Percentiles rank a stretch among this genome's conserved stretches.
Conservation (phyloP, 768 basidiomycete genomes). For the Tricholoma flavovirens region DNA sequence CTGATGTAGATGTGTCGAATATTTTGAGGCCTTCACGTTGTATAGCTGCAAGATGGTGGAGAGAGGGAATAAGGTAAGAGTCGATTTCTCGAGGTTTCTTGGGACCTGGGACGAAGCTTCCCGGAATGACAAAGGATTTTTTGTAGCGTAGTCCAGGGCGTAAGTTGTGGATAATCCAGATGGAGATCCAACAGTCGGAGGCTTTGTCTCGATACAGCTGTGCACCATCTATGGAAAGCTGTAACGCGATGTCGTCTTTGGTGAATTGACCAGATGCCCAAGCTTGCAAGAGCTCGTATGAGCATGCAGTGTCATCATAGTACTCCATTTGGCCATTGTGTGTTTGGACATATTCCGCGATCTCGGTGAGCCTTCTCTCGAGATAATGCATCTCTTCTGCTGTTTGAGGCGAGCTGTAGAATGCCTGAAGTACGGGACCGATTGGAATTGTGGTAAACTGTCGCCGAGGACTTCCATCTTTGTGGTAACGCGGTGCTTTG, state of each 20-base stretch:
- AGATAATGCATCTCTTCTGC: background rate
- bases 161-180: constrained; percentile 1
- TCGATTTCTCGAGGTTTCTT: constrained; percentile 5
- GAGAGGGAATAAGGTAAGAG: constrained; percentile 13
- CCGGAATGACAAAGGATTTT: constrained; percentile 1
- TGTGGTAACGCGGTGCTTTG: background rate
- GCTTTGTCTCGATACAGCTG: constrained; percentile 1
- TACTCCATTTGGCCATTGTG: background rate
- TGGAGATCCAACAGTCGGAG: too few relatives aligned
- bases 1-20: constrained; percentile 22
- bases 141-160: background rate
- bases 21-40: constrained; percentile 26
- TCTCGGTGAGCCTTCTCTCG: background rate
- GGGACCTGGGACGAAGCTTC: constrained; percentile 2
- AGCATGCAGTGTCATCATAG: constrained; percentile 4
- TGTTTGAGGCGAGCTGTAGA: background rate
- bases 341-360: background rate
- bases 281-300: background rate
- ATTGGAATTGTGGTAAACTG: background rate
- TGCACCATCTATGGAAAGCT: constrained; percentile 5
- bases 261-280: background rate
- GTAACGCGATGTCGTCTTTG: background rate
- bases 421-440: background rate
- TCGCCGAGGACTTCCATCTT: background rate
- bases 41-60: constrained; percentile 25